A percentile compares a stretch with the other conserved stretches of the same genome.
These are phyloP conservation scores for Yamadazyma kitorensis DNA, from an alignment of 805 yeast species.

Conservation along the genomic window DNA sequence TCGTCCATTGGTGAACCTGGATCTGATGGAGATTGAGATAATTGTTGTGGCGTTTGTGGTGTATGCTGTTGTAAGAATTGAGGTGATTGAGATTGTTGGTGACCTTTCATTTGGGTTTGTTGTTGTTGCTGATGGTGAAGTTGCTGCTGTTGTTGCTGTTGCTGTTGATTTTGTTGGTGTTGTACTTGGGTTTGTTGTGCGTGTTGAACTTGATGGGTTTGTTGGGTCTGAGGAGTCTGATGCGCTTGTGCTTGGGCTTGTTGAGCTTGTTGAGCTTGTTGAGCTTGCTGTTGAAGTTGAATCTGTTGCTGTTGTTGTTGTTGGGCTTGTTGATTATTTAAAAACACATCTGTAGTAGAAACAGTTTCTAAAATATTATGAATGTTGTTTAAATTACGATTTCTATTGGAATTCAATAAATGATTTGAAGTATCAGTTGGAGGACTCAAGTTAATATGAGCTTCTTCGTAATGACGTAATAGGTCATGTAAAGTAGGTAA, in stretches of 20 bases:
- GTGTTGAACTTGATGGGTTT: constrained; percentile 12
- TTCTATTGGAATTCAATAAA: constrained; percentile 27
- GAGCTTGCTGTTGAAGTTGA: constrained; percentile 17
- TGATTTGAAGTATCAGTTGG: constrained; percentile 36
- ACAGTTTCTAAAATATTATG: constrained; percentile 81
- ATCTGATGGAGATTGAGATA: constrained; percentile 15
- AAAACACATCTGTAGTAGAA: constrained; percentile 87
- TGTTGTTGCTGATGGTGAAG: constrained; percentile 1
- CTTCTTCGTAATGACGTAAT: constrained; percentile 92
- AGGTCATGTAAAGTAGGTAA: constrained; percentile 93
- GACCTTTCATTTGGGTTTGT: constrained; percentile 8
- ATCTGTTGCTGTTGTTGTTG: constrained; percentile 14
- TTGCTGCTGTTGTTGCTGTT: constrained; percentile 6
- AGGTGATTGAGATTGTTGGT: constrained; percentile 9
- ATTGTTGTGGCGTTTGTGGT: constrained; percentile 17
- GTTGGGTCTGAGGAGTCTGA: constrained; percentile 13
- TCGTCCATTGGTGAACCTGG: constrained; percentile 34
- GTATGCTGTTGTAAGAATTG: constrained; percentile 11
- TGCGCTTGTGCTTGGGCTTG: constrained; percentile 17
- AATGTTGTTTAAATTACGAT: constrained; percentile 38
- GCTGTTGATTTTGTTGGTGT: constrained; percentile 12
- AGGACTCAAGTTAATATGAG: constrained; percentile 70
- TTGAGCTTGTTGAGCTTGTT: constrained; percentile 15
- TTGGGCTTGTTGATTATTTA: constrained; percentile 37
- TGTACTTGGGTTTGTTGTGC: constrained; percentile 9